Evolutionary conservation across 495 filamentous ascomycete species (phyloP).

Genomic region (Symbiotaphrina buchneri): DNA sequence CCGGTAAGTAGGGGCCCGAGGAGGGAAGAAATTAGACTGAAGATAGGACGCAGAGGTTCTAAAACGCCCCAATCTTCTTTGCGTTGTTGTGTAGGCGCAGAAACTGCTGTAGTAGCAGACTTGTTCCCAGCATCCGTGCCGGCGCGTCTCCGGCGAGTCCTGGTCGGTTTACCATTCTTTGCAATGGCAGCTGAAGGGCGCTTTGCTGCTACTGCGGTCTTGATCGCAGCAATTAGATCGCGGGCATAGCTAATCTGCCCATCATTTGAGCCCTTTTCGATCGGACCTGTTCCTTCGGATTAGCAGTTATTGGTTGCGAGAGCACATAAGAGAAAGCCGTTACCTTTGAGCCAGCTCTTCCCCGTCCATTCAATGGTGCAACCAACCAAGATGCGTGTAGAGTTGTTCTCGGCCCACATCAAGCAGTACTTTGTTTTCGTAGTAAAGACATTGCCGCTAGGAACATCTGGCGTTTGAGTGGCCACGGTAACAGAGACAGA

Average conservation of each 20-base stretch:
- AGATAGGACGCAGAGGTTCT: conserved; percentile 45
- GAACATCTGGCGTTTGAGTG: conserved; percentile 89
- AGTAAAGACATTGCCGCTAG: conserved; percentile 74
- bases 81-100: conserved; percentile 6
- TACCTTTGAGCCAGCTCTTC: conserved; percentile 97
- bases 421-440: conserved; percentile 90
- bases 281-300: conserved; percentile 36
- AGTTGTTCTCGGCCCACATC: conserved; percentile 68
- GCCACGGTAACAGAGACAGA: conserved; percentile 52
- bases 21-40: conserved; percentile 51
- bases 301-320: conserved; percentile 4
- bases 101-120: conserved; percentile 16
- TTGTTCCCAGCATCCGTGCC: conserved; percentile 14
- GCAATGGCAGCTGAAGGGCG: conserved; percentile 17
- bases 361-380: conserved; percentile 90
- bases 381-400: conserved; percentile 62
- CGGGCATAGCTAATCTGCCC: conserved; percentile 66
- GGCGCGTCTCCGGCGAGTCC: conserved; percentile 21
- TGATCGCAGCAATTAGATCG: conserved; percentile 51
- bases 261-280: conserved; percentile 87
- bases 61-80: conserved; percentile 51
- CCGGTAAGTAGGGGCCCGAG: conserved; percentile 45
- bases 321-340: conserved; percentile 3
- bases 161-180: conserved; percentile 26
- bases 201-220: conserved; percentile 44